Conservation (phyloP, 495 filamentous ascomycete genomes). For the Neurospora terricola region DNA sequence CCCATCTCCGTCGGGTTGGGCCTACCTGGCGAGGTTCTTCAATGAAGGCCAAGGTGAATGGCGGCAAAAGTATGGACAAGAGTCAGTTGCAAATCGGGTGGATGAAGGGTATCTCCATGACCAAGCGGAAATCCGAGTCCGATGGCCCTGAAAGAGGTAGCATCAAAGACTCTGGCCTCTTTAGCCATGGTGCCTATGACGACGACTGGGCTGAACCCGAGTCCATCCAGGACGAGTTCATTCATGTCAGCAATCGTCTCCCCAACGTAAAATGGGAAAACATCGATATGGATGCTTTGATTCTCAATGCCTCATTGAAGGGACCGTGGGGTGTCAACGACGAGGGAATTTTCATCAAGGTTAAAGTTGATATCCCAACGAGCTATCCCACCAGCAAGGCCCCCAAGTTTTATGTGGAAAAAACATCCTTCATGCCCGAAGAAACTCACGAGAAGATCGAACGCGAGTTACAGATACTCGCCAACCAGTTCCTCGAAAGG, state of each 20-base stretch:
- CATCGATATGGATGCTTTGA: conserved; percentile 69
- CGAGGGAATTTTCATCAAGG: conserved; percentile 63
- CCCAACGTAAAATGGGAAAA: conserved; percentile 78
- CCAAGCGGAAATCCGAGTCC: conserved; percentile 38
- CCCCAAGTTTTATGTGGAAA: conserved; percentile 63
- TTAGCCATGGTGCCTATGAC: conserved; percentile 33
- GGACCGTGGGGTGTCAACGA: conserved; percentile 77
- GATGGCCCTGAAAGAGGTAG: conserved; percentile 23
- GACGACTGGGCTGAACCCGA: conserved; percentile 66
- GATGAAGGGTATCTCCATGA: conserved; percentile 91
- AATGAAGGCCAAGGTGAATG: conserved; percentile 51
- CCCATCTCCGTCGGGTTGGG: conserved; percentile 28
- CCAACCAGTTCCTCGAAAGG: conserved; percentile 54
- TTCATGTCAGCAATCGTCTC: conserved; percentile 70
- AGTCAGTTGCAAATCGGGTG: conserved; percentile 60
- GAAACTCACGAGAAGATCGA: conserved; percentile 53
- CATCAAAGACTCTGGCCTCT: conserved; percentile 34
- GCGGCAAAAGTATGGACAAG: conserved; percentile 51
- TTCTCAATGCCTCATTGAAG: conserved; percentile 64
- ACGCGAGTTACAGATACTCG: conserved; percentile 59
- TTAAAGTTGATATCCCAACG: conserved; percentile 67
- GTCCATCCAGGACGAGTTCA: conserved; percentile 77
- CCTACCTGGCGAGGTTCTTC: conserved; percentile 42
- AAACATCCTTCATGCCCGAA: conserved; percentile 66
- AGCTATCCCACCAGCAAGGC: conserved; percentile 62